Base-by-base conservation (phyloP, 2,329 filamentous ascomycete genomes). In the Epichloe sp. region DNA sequence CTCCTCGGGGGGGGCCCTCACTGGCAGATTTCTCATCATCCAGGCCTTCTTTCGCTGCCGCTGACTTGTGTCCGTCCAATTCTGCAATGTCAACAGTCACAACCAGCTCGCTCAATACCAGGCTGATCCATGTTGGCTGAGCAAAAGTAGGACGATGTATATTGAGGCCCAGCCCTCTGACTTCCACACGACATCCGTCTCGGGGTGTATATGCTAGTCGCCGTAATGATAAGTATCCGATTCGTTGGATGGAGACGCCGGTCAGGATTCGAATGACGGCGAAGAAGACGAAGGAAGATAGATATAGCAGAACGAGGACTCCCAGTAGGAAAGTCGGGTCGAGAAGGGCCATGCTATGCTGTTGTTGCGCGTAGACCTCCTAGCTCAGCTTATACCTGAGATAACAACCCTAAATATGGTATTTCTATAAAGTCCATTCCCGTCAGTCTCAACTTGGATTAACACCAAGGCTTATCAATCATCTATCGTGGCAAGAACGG, bases 101-200 rank as follows among this genome's bases (percentile, higher is more conserved):
- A 47, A 83, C 86, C 47, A 96, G 73, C 63, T 96, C 93, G 60
- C 82, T 87, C 53, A 98, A 70, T 8, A 93, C 86, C 48, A 98
- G 76, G 65, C 90, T 97, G 60, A 95, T 73, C 89, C 91, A 97
- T 55, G 94, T 97, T 44, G 93, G 93, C 66, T 97, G 89, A 45
- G 91, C 88, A 68, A 98, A 97, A 5, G 93, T 97, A 12, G 93
- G 93, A 4, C 90, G 83, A 69, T 98, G 93, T 56, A 97, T 69
- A 52, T 87, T 85, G 60, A 98, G 75, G 44, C 93, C 89, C 49
- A 98, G 75, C 48, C 90, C 88, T 48, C 93, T 83, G 52, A 98
- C 83, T 66, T 95, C 88, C 66, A 98, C 81, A 61, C 85, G 85
- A 62, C 95, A 73, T 59, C 93, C 93, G 78, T 95, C 88, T 67